Base-by-base conservation (phyloP, 352 stramenopile species). In the Phytophthora macrochlamydospora region DNA sequence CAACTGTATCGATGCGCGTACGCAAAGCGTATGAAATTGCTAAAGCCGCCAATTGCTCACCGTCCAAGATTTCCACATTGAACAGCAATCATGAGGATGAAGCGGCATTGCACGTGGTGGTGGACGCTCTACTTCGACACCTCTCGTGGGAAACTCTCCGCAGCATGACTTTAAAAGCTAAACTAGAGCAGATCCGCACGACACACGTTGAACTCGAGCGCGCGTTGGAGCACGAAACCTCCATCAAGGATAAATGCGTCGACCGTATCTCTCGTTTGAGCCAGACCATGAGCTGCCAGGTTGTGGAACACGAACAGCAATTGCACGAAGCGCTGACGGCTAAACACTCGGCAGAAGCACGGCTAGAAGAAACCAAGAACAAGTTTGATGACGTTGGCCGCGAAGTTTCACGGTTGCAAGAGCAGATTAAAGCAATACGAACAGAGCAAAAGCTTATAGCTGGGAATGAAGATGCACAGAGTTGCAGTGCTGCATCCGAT, bases 201-300 rank as follows among this genome's bases (percentile, higher is more conserved):
- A 48, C 67, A 30, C 64, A 75, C 14, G 28, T 67, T 52, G 58
- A 87, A 2, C 33, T 81, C 24, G 76, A 90, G 24, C 70, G 69
- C 14, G 60, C 69, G 0, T 58, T 90, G 13, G 54, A 56, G 9
- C 71, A 87, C 31, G 79, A 88, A 28, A 69, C 60, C 2, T 81
- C 77, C 1, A 75, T 89, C 5, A 92, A 92, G 66, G 68, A 81
- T n/a, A 89, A 90, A 37, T 92, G 83, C 40, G 78, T 89, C 4
- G 81, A 87, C 35, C 77, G 81, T 7, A 92, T 92, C 45, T 85
- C 83, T 7, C 81, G 85, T 56, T 66, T 92, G 12, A 89, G 75
- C 43, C 83, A 92, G 44, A 87, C 79, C 1, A 87, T 92, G 70
- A 87, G 72, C 33, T 87, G 85, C 30, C 81, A 90, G 35, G 73